Conservation (phyloP, 371 early-diverging fungal genomes). For the Rhizopus sp. region DNA sequence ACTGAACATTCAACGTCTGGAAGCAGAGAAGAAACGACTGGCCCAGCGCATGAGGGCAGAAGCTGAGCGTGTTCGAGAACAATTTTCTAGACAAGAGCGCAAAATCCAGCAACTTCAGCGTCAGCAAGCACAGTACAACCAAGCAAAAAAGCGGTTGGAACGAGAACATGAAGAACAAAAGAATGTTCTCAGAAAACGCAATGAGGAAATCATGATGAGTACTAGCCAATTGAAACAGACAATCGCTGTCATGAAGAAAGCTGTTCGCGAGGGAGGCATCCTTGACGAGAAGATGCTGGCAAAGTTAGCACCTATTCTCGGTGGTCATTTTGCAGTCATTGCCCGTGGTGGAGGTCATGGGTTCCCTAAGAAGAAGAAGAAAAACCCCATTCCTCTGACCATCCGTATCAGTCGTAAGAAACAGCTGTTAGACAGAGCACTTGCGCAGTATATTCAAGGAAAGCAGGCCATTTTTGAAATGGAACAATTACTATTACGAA, state of each 20-base stretch:
- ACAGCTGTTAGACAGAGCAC: constrained; percentile 60
- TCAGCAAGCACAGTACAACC: constrained; percentile 69
- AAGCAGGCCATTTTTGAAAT: constrained; percentile 44
- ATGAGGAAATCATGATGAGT: constrained; percentile 58
- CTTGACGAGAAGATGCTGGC: constrained; percentile 45
- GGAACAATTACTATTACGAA: constrained; percentile 38
- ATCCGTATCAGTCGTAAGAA: constrained; percentile 45
- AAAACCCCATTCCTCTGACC: constrained; percentile 25
- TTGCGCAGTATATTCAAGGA: constrained; percentile 42
- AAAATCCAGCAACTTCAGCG: constrained; percentile 78
- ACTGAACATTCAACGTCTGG: constrained; percentile 63
- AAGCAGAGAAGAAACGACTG: constrained; percentile 78
- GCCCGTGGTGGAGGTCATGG: constrained; percentile 40
- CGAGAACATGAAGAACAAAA: constrained; percentile 70
- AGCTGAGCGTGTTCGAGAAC: constrained; percentile 66
- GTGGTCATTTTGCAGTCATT: constrained; percentile 45
- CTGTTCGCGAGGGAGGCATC: constrained; percentile 51
- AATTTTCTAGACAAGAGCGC: constrained; percentile 64
- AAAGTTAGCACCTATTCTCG: constrained; percentile 43
- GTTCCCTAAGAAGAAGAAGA: constrained; percentile 22
- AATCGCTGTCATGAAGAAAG: constrained; percentile 50
- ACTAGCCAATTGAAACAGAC: constrained; percentile 56
- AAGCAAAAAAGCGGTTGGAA: constrained; percentile 70
- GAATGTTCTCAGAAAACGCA: constrained; percentile 50
- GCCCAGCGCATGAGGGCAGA: constrained; percentile 79